phyloP scores from a whole-genome alignment of 202 grass and related monocot genomes.

The Saccharum hybrid region DNA sequence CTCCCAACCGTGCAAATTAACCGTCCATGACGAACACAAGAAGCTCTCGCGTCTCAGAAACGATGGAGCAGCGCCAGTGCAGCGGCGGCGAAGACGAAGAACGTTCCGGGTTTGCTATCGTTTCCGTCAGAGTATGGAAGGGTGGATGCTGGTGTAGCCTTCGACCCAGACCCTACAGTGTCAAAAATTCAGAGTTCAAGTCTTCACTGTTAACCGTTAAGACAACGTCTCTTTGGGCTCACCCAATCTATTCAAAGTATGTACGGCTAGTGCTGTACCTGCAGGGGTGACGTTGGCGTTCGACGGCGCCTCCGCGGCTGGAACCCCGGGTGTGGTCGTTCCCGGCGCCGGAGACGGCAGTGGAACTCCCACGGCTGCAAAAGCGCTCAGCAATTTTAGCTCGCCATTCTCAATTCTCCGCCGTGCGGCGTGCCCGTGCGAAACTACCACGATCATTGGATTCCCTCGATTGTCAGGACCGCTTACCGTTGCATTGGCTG shows the following conservation, averaged over 20 bases:
- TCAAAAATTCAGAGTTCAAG: background rate
- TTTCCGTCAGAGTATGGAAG: slow-evolving; percentile 11
- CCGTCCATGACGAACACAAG: background rate
- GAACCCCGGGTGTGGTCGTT: slow-evolving; percentile 1
- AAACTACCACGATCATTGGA: background rate
- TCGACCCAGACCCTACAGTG: slow-evolving; percentile 55
- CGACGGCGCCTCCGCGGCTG: background rate
- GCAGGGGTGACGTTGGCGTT: slow-evolving; percentile 40
- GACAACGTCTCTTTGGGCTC: background rate
- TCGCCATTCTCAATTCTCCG: background rate
- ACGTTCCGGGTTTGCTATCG: background rate
- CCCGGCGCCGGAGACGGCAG: slow-evolving; percentile 37
- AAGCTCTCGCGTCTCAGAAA: background rate
- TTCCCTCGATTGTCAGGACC: no score
- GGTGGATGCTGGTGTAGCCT: slow-evolving; percentile 48
- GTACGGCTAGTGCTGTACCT: background rate
- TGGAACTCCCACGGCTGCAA: slow-evolving; percentile 31
- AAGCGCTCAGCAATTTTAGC: background rate
- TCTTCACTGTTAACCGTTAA: background rate
- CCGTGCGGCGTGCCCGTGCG: background rate
- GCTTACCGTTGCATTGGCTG: slow-evolving; percentile 66
- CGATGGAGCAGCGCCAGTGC: slow-evolving; percentile 12
- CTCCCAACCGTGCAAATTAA: background rate
- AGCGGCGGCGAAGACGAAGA: slow-evolving; percentile 9
- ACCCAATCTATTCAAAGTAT: background rate